A percentile compares a stretch with the other conserved stretches of the same genome.
Conservation (phyloP, 257 asterid genomes). For the Nyctanthes arbortristis region DNA sequence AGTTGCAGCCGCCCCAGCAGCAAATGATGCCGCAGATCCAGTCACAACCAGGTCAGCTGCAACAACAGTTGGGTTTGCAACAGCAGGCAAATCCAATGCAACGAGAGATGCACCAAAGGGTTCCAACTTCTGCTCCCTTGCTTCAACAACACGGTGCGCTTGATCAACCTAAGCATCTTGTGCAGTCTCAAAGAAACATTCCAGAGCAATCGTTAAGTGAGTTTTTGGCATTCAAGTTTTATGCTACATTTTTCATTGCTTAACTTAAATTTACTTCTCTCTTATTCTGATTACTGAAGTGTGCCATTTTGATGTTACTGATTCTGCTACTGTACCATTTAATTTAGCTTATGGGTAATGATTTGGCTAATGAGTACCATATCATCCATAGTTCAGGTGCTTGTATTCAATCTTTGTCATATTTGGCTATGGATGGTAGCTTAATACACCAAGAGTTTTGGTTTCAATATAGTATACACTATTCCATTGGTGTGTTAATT, state of each 20-base stretch:
- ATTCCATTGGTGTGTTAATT: background rate
- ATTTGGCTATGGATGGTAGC: background rate
- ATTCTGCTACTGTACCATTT: background rate
- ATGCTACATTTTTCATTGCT: conserved; percentile 12
- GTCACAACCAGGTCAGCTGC: conserved; percentile 80
- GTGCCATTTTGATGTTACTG: background rate
- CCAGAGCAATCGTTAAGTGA: conserved; percentile 79
- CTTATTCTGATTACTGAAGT: conserved; percentile 6
- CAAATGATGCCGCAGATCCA: conserved; percentile 87
- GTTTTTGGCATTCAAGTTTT: conserved; percentile 30
- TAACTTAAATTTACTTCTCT: conserved; percentile 6
- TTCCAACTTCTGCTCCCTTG: conserved; percentile 69
- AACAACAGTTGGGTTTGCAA: conserved; percentile 75
- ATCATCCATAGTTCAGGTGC: background rate
- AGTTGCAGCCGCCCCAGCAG: conserved; percentile 74
- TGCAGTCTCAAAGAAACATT: conserved; percentile 71
- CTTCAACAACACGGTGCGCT: conserved; percentile 70
- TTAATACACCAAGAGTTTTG: background rate
- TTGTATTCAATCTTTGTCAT: background rate
- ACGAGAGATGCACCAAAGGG: conserved; percentile 85
- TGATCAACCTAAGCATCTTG: conserved; percentile 80
- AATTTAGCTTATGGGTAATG: background rate
- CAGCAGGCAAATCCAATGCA: conserved; percentile 62
- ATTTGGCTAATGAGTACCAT: background rate
- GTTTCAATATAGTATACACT: background rate